These are phyloP conservation scores for Trichoderma lentiforme DNA, from an alignment of 2,329 filamentous ascomycete genomes.

Conservation along the genomic window DNA sequence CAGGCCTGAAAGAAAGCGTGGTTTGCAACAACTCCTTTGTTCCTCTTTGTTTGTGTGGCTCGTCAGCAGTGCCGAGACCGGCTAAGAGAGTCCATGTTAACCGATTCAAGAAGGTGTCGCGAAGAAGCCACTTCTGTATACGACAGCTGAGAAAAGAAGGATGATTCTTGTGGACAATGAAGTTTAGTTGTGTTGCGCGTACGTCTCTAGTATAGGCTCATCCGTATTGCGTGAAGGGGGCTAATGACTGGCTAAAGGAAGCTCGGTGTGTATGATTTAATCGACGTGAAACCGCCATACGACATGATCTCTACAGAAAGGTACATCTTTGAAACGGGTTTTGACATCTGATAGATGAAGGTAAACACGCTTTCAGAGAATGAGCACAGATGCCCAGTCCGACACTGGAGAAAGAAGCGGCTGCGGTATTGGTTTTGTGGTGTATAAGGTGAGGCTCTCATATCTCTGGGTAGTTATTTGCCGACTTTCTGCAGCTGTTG, in stretches of 20 bases:
- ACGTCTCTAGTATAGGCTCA: neutral
- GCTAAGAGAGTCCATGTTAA: neutral
- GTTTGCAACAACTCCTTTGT: neutral
- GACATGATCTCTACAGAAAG: neutral
- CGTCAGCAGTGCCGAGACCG: neutral
- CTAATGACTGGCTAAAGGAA: neutral
- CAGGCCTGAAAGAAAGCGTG: neutral
- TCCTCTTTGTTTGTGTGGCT: neutral
- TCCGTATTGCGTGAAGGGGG: neutral
- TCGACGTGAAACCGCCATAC: constrained; percentile 2
- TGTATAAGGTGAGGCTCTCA: neutral
- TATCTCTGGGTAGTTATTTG: neutral
- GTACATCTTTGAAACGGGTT: neutral
- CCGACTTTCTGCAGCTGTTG: no score
- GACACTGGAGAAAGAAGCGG: neutral
- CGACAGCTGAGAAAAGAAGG: neutral
- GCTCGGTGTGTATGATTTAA: neutral
- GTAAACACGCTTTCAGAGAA: neutral
- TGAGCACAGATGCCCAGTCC: no score
- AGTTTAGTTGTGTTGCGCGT: constrained; percentile 4
- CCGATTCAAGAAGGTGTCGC: constrained; percentile 14
- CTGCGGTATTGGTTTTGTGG: neutral
- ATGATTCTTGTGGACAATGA: constrained; percentile 4
- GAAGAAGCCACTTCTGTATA: neutral
- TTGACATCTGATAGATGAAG: neutral